Evolutionary conservation across 495 filamentous ascomycete genomes (phyloP), one percentile per base, ranked within the genome.

Genomic region (Tricharina praecox): DNA sequence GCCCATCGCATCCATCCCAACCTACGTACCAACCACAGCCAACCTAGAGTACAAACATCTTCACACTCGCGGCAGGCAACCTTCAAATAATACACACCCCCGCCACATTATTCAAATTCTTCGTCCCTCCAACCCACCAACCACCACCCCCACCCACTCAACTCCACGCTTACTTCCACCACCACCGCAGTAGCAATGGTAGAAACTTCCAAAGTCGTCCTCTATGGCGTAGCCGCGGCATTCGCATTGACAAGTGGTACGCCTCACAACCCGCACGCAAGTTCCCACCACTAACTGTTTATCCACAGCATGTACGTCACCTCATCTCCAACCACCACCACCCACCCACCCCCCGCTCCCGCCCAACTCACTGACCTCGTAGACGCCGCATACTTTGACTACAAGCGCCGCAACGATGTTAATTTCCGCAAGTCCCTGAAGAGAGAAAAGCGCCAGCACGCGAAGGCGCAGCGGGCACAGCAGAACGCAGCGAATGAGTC

Each of bases 321-420:
- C 0, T 40, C 55, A 0, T 43, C 21, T 18, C 40, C 24, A 24
- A 8, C 40, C 24, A 43, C 20, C 13, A 43, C 9, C 23, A 42
- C 24, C 24, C 15, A 42, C 39, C 15, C 18, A 9, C 40, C 23
- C 18, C 39, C 40, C 37, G n/a, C n/a, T n/a, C 37, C 2, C 2
- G 20, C 43, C 10, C 37, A 76, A 74, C 73, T n/a, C n/a, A n/a
- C n/a, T n/a, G n/a, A n/a, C n/a, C n/a, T n/a, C n/a, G n/a, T n/a
- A 61, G 58, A 96, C 61, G 92, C 85, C 47, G 66, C 84, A 48
- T 97, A 93, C 71, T 97, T 97, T 60, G 90, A 97, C 68, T 78
- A 95, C 68, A 79, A 80, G 64, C 77, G 90, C 55, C 82, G 90
- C 55, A 79, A 75, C 61, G 78, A 93, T 59, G 75, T 83, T 49